Evolutionary conservation across 23 red algal species (phyloP), one percentile per base, ranked within the genome.

Genomic region (Pyropia haitanensis): DNA sequence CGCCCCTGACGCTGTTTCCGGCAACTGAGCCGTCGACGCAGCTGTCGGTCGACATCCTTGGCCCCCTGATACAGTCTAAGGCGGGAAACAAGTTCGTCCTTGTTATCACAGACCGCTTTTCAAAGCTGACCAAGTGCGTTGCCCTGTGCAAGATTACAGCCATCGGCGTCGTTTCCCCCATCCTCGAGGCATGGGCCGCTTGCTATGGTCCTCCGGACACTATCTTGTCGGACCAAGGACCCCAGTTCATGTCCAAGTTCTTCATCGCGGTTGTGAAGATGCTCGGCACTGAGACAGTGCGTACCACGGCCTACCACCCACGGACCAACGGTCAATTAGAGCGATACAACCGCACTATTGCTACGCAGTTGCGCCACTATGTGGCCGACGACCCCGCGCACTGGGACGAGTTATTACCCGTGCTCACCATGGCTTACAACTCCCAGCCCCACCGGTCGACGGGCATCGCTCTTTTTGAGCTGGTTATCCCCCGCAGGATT

Each of bases 231-330:
- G 56, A 75, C 18, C 59, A 58, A 21, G 52, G 69, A 24, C 53
- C n/a, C 0, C 0, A 60, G 52, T 73, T 73, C 21, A 59, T 56
- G 3, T 24, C 9, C 55, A 61, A 61, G 71, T 75, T 79, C 61
- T 79, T 68, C 56, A 44, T 67, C 27, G 55, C 64, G 25, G 39
- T 67, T 17, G 52, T 30, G 14, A 32, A 18, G 46, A 79, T 66
- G 21, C 49, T 79, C 22, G 62, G 26, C n/a, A 54, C 44, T 17
- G 24, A 51, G 16, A 30, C 66, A 22, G 18, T 56, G 17, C 68
- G 66, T 51, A 79, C 75, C 34, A 66, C 75, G 44, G 68, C 71
- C n/a, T 75, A 75, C 61, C 56, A 75, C 31, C 56, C 32, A 34
- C 71, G 61, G 58, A 27, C 71, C 48, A 75, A 75, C 27, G 27